Evolutionary conservation across 192 early-diverging fungal genomes (phyloP), one percentile per base, ranked within the genome.

Genomic region (Backusella macrospora): DNA sequence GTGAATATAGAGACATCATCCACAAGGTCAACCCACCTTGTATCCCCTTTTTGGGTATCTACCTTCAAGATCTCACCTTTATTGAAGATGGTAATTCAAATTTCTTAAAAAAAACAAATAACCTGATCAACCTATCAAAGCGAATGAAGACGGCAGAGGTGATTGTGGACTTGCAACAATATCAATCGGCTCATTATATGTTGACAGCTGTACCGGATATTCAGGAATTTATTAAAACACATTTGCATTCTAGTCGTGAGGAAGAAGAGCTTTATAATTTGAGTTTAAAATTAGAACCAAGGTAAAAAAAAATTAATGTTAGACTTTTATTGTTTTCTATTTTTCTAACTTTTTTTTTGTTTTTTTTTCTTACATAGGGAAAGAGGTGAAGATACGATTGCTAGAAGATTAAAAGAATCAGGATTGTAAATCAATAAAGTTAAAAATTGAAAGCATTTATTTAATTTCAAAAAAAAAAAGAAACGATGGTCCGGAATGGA

Each of bases 121-220:
- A 88, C 16, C 83, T 96, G 18, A 95, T 98, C 86, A 98, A 98
- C 82, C 96, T 97, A 82, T 83, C 87, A 72, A 97, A 97, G 80
- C 88, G 92, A 43, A 88, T 88, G 82, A 95, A 93, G 80, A 94
- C 92, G 0, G 94, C 93, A 0, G 92, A 94, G 65, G 92, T 96
- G 18, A 90, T 98, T 74, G 90, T 90, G 34, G 93, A 96, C 62
- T 87, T 96, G 62, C 93, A 96, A 77, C 92, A 95, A 82, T 96
- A 93, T 78, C 95, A 96, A 81, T 91, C 90, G 62, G 86, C 86
- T 6, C 89, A 92, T 49, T 98, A 95, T 78, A 83, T 87, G 65
- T 73, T 97, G 34, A 92, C 86, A 4, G 70, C 86, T 8, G 96
- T 98, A 5, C 85, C 88, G 6, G 93, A 96, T 81, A 86, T 98